Conservation (phyloP, 1,139 yeast species). For the Starmera stellimalicola region DNA sequence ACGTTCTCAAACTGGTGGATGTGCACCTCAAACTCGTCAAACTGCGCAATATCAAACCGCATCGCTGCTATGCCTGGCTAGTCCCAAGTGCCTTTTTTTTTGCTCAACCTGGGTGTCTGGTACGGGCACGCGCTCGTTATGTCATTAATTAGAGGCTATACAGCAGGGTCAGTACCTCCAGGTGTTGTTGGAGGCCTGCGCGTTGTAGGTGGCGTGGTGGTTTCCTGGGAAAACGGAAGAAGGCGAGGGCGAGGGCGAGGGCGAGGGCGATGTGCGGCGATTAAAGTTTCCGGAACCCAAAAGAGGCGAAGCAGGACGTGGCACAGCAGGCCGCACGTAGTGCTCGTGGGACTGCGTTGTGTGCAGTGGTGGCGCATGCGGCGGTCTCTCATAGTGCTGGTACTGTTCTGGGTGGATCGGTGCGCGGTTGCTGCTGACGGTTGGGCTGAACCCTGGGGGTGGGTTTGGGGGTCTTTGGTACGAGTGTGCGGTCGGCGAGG, state of each 20-base stretch:
- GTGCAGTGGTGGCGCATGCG: neutral
- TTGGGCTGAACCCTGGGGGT: neutral
- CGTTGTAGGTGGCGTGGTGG: neutral
- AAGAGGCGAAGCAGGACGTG: conserved; percentile 5
- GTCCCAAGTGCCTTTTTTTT: too few species aligned
- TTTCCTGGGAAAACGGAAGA: neutral
- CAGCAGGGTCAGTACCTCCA: neutral
- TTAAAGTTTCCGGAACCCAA: neutral
- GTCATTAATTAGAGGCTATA: neutral
- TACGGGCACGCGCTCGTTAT: neutral
- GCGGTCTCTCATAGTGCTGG: neutral
- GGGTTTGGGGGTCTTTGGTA: conserved; percentile 11
- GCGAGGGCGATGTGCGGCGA: too few species aligned
- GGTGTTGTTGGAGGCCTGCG: neutral
- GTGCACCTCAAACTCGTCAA: conserved; percentile 25
- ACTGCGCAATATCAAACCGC: too few species aligned
- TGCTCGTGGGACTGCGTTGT: neutral
- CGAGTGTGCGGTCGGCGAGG: conserved; percentile 1
- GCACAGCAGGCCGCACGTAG: conserved; percentile 6
- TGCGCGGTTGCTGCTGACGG: neutral
- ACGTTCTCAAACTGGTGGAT: conserved; percentile 34
- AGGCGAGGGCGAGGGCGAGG: neutral
- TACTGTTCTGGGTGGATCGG: neutral
- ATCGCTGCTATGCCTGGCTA: too few species aligned
- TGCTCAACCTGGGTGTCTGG: too few species aligned